Conservation (phyloP, 23 red algal species). For the Agarophyton chilense region DNA sequence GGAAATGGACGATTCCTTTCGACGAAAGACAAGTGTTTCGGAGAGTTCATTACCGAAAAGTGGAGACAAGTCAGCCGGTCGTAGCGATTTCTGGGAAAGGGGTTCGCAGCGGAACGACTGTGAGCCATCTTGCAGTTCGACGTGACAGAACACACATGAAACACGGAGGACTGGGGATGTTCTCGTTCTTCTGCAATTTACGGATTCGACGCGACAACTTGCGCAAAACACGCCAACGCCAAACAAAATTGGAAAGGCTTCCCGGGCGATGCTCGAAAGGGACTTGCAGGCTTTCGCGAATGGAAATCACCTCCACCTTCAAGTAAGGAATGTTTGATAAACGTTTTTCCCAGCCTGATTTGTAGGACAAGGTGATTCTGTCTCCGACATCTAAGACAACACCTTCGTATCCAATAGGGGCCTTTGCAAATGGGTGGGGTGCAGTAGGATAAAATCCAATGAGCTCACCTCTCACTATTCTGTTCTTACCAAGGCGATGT, state of each 20-base stretch:
- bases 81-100: not conserved
- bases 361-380: slow-evolving; percentile 16
- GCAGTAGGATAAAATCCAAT: slow-evolving; percentile 14
- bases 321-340: not conserved
- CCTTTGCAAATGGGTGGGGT: not conserved
- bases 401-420: not conserved
- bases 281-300: slow-evolving; percentile 16
- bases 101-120: slow-evolving; percentile 27
- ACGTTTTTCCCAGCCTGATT: not conserved
- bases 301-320: not conserved
- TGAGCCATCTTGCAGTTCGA: slow-evolving; percentile 15
- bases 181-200: slow-evolving; percentile 9
- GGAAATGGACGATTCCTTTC: not conserved
- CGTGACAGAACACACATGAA: slow-evolving; percentile 20
- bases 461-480: slow-evolving; percentile 3
- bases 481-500: slow-evolving; percentile 14
- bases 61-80: slow-evolving; percentile 48
- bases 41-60: slow-evolving; percentile 48
- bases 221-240: slow-evolving; percentile 39
- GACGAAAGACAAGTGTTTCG: slow-evolving; percentile 21
- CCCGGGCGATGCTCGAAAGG: not conserved
- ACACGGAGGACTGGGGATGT: slow-evolving; percentile 2
- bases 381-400: slow-evolving; percentile 7
- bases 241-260: not conserved
- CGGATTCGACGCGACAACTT: slow-evolving; percentile 6